These are phyloP conservation scores for Coelastrella sp. DNA, from an alignment of 139 green algal species.

Conservation along the genomic window DNA sequence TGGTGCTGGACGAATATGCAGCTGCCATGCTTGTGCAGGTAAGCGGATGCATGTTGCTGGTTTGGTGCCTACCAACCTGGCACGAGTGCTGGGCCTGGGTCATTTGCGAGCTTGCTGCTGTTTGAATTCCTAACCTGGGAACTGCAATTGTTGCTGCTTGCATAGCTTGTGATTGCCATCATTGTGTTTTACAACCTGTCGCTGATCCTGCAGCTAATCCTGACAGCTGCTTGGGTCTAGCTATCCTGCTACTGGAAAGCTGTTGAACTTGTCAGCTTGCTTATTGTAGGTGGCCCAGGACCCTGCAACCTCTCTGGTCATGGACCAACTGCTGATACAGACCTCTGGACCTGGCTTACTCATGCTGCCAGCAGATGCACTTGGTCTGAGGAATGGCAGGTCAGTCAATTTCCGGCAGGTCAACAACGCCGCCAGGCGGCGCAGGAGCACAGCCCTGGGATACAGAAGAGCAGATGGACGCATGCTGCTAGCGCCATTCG, in stretches of 20 bases:
- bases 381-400: not conserved
- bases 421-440: not conserved
- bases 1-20: conserved; percentile 42
- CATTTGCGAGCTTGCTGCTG: too few species aligned
- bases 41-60: not conserved
- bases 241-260: not conserved
- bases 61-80: not conserved
- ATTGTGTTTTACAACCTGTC: too few species aligned
- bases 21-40: conserved; percentile 39
- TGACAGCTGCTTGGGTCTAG: not conserved
- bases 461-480: conserved; percentile 25
- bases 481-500: conserved; percentile 30
- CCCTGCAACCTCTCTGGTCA: not conserved
- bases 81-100: too few species aligned
- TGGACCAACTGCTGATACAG: conserved; percentile 37
- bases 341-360: not conserved
- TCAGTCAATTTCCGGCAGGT: not conserved
- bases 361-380: conserved; percentile 7
- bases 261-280: not conserved
- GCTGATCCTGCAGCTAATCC: too few species aligned
- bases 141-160: too few species aligned
- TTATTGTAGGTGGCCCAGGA: conserved; percentile 22
- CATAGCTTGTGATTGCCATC: too few species aligned
- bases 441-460: conserved; percentile 15
- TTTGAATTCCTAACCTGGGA: too few species aligned